Conservation (phyloP, 768 basidiomycete species). For the Podaxis sp. region DNA sequence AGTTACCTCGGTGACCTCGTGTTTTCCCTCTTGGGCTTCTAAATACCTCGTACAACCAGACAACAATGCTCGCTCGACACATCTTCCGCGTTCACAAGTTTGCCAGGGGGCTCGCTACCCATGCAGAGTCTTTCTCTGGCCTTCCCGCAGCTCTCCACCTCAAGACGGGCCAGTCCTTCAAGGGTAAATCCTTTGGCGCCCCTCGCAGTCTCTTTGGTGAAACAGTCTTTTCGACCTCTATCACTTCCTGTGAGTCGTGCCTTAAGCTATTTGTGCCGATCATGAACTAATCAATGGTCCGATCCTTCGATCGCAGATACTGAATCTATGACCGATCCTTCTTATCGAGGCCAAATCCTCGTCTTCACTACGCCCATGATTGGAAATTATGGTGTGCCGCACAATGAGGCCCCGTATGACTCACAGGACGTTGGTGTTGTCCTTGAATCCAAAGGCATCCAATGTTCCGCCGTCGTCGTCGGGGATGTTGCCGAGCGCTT, state of each 20-base stretch:
- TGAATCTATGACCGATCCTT: conserved; percentile 99
- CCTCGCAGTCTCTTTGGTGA: conserved; percentile 89
- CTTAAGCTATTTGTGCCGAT: not conserved
- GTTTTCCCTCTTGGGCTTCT: conserved; percentile 64
- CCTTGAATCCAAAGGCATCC: conserved; percentile 86
- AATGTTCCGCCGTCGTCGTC: conserved; percentile 91
- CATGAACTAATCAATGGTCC: conserved; percentile 10
- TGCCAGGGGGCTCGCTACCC: conserved; percentile 66
- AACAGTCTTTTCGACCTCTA: conserved; percentile 98
- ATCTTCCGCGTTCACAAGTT: conserved; percentile 49
- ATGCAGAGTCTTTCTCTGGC: conserved; percentile 45
- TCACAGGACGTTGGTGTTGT: conserved; percentile 80
- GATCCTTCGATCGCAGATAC: conserved; percentile 63
- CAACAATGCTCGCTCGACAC: conserved; percentile 58
- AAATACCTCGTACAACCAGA: conserved; percentile 24
- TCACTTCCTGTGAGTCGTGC: conserved; percentile 83
- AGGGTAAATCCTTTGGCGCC: conserved; percentile 87
- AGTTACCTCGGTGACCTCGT: conserved; percentile 93
- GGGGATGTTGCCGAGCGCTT: conserved; percentile 93
- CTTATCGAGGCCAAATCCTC: conserved; percentile 96
- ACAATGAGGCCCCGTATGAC: conserved; percentile 71
- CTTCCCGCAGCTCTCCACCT: conserved; percentile 87
- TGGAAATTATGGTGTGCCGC: conserved; percentile 96
- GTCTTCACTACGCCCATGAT: conserved; percentile 99
- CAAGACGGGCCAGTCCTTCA: conserved; percentile 91